Evolutionary conservation across 768 basidiomycete species (phyloP).

Genomic region (Hortiboletus campestris): DNA sequence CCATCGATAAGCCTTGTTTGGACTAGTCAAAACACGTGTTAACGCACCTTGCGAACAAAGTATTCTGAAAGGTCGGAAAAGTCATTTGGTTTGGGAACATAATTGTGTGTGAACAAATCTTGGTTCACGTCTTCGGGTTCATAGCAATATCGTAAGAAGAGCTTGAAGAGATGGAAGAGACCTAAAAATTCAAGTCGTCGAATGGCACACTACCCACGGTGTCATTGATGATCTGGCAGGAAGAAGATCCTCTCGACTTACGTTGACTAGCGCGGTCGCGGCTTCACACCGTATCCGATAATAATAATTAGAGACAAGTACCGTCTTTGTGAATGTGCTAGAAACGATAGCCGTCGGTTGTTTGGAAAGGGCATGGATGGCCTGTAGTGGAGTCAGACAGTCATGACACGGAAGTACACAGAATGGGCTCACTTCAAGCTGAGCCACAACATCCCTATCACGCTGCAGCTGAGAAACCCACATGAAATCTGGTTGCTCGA

Average conservation of each 20-base stretch:
- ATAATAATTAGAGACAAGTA: constrained; percentile 93
- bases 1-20: constrained; percentile 4
- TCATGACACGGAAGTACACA: not conserved
- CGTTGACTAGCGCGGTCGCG: constrained; percentile 76
- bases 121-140: constrained; percentile 80
- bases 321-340: constrained; percentile 88
- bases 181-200: constrained; percentile 83
- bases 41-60: constrained; percentile 84
- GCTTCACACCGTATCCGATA: constrained; percentile 96
- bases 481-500: constrained; percentile 97
- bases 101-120: constrained; percentile 82
- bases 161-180: constrained; percentile 92
- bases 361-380: constrained; percentile 82
- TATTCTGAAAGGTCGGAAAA: constrained; percentile 91
- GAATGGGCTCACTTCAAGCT: constrained; percentile 73
- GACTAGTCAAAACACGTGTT: not conserved
- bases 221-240: constrained; percentile 11
- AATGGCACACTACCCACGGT: constrained; percentile 67
- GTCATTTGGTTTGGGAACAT: constrained; percentile 94
- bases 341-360: constrained; percentile 84
- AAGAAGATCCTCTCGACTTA: constrained; percentile 38
- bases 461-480: constrained; percentile 96
- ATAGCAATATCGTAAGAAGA: constrained; percentile 89
- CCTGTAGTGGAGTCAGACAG: constrained; percentile 48
- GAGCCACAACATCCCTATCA: constrained; percentile 95